Evolutionary conservation across 371 early-diverging fungal genomes (phyloP), one percentile per base, ranked within the genome.

Genomic region (Mortierella sp.): DNA sequence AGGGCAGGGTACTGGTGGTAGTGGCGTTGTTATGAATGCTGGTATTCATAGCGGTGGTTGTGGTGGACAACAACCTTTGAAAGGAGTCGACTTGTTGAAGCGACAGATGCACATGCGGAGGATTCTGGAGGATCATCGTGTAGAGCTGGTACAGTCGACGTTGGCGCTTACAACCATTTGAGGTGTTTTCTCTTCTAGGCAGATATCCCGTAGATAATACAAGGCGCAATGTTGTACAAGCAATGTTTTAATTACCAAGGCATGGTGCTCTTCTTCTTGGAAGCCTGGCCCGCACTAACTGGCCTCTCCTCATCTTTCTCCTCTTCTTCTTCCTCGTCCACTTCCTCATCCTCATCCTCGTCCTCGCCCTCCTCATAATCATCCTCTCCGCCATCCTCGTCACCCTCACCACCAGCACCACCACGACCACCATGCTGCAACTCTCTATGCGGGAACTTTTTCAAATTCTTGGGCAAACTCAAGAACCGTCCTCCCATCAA

Each of bases 401-500:
- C 70, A 1, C 74, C 73, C 5, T 74, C 75, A 0, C 48, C 75
- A 14, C 55, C 74, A 28, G 48, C 74, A 31, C 70, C 54, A 26
- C 58, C 60, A 13, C 52, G 1, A 38, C 42, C 44, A 26, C n/a
- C 70, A 7, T 42, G n/a, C 10, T 24, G 9, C 9, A 38, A 21
- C 7, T 1, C 11, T 24, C 68, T 68, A 42, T 42, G 38, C 9
- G 79, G 81, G 44, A 34, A 80, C 71, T 80, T 86, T 50, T 80
- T 86, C 60, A 86, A n/a, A 21, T 79, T 79, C 68, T 79, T 77
- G 50, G 85, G 85, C 50, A 86, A 47, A 19, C 63, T 57, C 65
- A 79, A 44, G 73, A 82, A 86, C 21, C 86, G 77, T 0, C 80
- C 82, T 3, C 86, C 82, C 82, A 86, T 83, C 42, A 90, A 28